Conservation (phyloP, 1,284 basidiomycete genomes). For the Cryptococcus sp. region DNA sequence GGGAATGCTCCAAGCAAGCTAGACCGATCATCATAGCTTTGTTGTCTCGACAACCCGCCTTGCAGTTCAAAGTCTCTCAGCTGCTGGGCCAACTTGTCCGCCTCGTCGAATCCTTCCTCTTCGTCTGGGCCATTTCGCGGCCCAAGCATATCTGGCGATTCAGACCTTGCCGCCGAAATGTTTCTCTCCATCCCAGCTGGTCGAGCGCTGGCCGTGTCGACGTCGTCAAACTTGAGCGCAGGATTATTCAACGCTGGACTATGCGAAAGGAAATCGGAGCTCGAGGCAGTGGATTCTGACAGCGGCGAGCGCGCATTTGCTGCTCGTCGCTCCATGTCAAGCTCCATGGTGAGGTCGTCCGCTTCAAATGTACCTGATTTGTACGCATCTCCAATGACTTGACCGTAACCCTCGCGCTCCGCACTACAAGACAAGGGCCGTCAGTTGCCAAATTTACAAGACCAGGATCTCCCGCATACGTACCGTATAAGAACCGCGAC, state of each 20-base stretch:
- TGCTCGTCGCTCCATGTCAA: constrained; percentile 16
- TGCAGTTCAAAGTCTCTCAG: too few species aligned
- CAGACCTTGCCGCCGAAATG: constrained; percentile 12
- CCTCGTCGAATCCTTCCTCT: neutral
- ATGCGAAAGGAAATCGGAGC: neutral
- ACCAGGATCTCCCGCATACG: neutral
- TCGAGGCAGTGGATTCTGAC: neutral
- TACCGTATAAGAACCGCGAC: constrained; percentile 36
- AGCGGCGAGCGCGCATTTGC: constrained; percentile 5
- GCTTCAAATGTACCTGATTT: constrained; percentile 19
- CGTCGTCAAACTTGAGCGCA: too few species aligned
- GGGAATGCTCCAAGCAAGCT: too few species aligned
- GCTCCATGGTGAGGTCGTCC: constrained; percentile 31
- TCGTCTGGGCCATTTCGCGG: neutral
- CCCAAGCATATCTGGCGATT: constrained; percentile 17
- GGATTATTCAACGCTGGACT: neutral
- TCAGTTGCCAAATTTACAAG: too few species aligned
- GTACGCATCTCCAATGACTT: constrained; percentile 29
- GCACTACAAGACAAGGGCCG: constrained; percentile 14
- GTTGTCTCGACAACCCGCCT: too few species aligned
- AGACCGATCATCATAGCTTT: too few species aligned
- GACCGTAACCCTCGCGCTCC: constrained; percentile 32
- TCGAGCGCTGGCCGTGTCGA: too few species aligned
- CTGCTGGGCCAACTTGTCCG: too few species aligned
- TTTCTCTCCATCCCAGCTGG: neutral